These are phyloP conservation scores for Sphagnurus paluster DNA, from an alignment of 1,284 basidiomycete species.

Conservation along the genomic window DNA sequence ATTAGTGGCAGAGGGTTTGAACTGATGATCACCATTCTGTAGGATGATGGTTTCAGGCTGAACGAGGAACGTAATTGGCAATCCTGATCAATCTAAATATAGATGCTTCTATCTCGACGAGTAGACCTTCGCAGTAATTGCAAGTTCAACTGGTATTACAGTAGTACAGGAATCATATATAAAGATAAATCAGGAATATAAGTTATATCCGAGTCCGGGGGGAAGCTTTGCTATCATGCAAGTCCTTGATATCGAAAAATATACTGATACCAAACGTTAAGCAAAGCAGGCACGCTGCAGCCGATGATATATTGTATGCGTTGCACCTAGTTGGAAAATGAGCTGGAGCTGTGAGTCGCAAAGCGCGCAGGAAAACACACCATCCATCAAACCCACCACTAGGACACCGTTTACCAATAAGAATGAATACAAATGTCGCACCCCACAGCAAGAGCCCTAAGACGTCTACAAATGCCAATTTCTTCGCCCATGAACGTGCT, in stretches of 20 bases:
- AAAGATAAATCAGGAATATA: neutral
- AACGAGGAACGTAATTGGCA: too few species aligned
- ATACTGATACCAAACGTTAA: slow-evolving; percentile 54
- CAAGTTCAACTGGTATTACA: too few species aligned
- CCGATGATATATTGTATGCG: slow-evolving; percentile 65
- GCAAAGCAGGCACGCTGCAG: slow-evolving; percentile 56
- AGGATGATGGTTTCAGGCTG: neutral
- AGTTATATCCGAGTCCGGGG: slow-evolving; percentile 39
- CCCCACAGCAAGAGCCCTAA: slow-evolving; percentile 56
- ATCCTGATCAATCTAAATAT: slow-evolving; percentile 10
- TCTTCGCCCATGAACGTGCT: slow-evolving; percentile 55
- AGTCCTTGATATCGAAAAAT: slow-evolving; percentile 68
- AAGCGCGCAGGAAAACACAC: slow-evolving; percentile 36
- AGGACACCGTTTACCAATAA: slow-evolving; percentile 63
- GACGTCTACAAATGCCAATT: slow-evolving; percentile 50
- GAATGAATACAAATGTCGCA: slow-evolving; percentile 55
- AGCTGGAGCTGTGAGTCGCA: neutral
- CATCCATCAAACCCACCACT: slow-evolving; percentile 61
- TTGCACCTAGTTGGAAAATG: slow-evolving; percentile 52
- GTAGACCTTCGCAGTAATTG: too few species aligned
- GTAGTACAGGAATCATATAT: too few species aligned
- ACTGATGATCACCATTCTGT: neutral
- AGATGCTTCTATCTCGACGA: too few species aligned
- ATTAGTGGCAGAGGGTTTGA: neutral
- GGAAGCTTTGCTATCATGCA: slow-evolving; percentile 53